Evolutionary conservation across 2,329 filamentous ascomycete species (phyloP).

Genomic region (Stagonosporopsis vannaccii): DNA sequence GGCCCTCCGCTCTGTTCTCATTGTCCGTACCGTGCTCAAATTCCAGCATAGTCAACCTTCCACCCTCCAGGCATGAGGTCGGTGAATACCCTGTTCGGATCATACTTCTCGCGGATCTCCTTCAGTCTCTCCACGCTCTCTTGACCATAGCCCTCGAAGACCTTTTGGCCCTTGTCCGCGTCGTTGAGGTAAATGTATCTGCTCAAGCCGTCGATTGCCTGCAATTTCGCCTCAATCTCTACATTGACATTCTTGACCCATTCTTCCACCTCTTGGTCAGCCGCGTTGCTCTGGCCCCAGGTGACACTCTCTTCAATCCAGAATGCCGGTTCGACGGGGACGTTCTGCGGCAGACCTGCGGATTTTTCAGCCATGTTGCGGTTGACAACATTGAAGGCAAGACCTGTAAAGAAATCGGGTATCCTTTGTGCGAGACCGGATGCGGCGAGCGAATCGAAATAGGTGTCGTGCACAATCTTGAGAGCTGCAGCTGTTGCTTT

Average conservation of each 20-base stretch:
- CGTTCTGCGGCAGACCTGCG: constrained; percentile 16
- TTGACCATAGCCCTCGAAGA: constrained; percentile 51
- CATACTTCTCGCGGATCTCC: constrained; percentile 47
- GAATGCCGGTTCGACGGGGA: constrained; percentile 20
- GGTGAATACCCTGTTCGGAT: constrained; percentile 51
- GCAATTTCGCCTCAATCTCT: constrained; percentile 58
- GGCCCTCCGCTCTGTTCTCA: background rate
- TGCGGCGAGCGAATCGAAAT: constrained; percentile 12
- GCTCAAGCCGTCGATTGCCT: constrained; percentile 50
- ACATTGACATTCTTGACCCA: constrained; percentile 55
- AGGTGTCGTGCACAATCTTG: constrained; percentile 29
- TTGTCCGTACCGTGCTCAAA: background rate
- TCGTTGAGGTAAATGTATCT: constrained; percentile 29
- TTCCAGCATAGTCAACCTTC: constrained; percentile 36
- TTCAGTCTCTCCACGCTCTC: constrained; percentile 45
- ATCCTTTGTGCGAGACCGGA: constrained; percentile 20
- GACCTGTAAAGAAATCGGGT: constrained; percentile 23
- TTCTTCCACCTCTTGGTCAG: constrained; percentile 20
- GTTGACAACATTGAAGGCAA: constrained; percentile 28
- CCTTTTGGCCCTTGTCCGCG: constrained; percentile 47
- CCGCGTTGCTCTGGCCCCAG: constrained; percentile 20
- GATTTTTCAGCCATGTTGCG: constrained; percentile 17
- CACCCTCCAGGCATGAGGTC: constrained; percentile 52
- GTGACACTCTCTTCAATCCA: constrained; percentile 29
- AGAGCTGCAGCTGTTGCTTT: constrained; percentile 20